These are phyloP conservation scores for Gloeopeniophorella convolvens DNA, from an alignment of 768 basidiomycete species.

Conservation along the genomic window DNA sequence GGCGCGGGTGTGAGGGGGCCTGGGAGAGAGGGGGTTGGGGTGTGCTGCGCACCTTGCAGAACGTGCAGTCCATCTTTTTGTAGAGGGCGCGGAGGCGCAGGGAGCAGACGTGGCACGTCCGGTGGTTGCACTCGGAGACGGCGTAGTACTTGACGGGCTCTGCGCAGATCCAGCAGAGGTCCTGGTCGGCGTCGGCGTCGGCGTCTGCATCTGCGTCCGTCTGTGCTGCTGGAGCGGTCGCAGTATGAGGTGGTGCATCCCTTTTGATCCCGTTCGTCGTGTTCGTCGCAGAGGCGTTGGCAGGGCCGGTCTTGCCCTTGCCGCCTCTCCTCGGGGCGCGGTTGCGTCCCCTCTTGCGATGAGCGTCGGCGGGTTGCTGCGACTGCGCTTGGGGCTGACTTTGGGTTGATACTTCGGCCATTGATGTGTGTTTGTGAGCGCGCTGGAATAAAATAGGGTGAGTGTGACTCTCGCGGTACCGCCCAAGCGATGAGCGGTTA, in stretches of 20 bases:
- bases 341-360: constrained; percentile 6
- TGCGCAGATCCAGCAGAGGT: constrained; percentile 88
- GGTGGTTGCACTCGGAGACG: constrained; percentile 85
- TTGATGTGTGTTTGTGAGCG: too few relatives aligned
- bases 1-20: too few relatives aligned
- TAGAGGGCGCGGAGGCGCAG: constrained; percentile 84
- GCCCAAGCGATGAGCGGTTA: too few relatives aligned
- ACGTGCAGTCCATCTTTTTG: constrained; percentile 90
- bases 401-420: constrained; percentile 8
- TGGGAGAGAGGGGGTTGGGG: not conserved
- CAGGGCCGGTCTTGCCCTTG: not conserved
- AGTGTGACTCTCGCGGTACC: too few relatives aligned
- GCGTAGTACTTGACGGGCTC: constrained; percentile 89
- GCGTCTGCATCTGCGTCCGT: constrained; percentile 1
- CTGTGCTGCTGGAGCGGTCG: not conserved
- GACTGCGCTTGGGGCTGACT: not conserved
- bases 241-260: not conserved
- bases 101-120: constrained; percentile 93
- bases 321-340: constrained; percentile 6
- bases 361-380: not conserved
- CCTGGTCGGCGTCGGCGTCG: constrained; percentile 13
- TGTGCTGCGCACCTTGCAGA: constrained; percentile 73
- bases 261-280: too few relatives aligned
- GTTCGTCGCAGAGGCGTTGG: not conserved
- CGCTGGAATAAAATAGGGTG: too few relatives aligned